Conservation (phyloP, 2,329 filamentous ascomycete genomes). For the Capronia coronata region DNA sequence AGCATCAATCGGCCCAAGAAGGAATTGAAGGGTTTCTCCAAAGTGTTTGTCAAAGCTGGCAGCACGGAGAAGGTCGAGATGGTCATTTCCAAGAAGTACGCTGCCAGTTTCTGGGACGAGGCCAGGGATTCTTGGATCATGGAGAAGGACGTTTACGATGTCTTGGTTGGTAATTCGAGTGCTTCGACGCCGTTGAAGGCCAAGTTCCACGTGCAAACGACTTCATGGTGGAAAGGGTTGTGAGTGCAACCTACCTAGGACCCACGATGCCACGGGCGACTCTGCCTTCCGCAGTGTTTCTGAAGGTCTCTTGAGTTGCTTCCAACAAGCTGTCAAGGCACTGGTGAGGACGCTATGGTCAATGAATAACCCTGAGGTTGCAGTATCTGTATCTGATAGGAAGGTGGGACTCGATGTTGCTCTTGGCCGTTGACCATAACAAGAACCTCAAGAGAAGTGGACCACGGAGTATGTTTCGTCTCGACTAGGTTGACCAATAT, state of each 20-base stretch:
- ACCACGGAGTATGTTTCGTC: too few relatives aligned
- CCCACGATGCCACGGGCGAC: neutral
- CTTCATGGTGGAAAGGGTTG: constrained; percentile 62
- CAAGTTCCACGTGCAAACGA: constrained; percentile 53
- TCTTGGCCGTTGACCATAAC: too few relatives aligned
- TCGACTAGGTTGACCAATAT: too few relatives aligned
- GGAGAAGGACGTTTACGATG: constrained; percentile 59
- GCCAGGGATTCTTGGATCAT: constrained; percentile 58
- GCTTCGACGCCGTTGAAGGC: constrained; percentile 40
- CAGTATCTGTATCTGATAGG: too few relatives aligned
- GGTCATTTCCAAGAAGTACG: constrained; percentile 55
- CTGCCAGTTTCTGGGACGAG: constrained; percentile 65
- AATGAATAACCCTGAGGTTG: too few relatives aligned
- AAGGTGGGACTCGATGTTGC: too few relatives aligned
- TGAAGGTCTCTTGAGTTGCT: too few relatives aligned
- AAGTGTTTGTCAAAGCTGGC: constrained; percentile 56
- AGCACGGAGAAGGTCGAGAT: constrained; percentile 54
- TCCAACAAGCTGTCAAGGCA: too few relatives aligned
- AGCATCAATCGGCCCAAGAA: constrained; percentile 53
- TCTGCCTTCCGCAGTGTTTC: too few relatives aligned
- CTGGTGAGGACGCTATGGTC: too few relatives aligned
- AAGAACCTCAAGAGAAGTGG: too few relatives aligned
- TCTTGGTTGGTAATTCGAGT: constrained; percentile 53
- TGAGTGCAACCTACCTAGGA: constrained; percentile 31
- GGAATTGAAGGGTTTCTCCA: constrained; percentile 60